phyloP scores from a whole-genome alignment of 805 yeast species.

The Kuraishia molischiana region DNA sequence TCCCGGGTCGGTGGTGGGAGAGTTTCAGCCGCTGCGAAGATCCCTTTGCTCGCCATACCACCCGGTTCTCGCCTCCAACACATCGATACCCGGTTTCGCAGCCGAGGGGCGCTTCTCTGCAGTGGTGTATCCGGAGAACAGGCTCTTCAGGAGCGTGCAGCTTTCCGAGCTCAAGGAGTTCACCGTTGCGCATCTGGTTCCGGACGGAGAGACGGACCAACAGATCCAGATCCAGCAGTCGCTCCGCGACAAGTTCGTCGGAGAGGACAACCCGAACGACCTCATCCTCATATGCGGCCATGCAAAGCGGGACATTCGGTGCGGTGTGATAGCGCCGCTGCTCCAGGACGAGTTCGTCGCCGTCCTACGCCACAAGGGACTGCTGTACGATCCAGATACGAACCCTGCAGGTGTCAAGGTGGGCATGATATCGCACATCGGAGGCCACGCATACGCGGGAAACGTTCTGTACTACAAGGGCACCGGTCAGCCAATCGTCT shows the following conservation, averaged over 20 bases:
- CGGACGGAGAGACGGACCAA: conserved; percentile 11
- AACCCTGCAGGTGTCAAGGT: conserved; percentile 24
- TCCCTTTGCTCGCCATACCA: conserved; percentile 27
- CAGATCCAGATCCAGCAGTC: conserved; percentile 5
- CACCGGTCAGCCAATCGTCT: conserved; percentile 50
- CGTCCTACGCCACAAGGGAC: conserved; percentile 25
- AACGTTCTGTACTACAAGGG: conserved; percentile 51
- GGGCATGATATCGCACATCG: conserved; percentile 65
- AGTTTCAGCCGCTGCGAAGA: conserved; percentile 23
- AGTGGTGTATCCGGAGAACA: conserved; percentile 46
- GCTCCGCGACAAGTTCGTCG: conserved; percentile 8
- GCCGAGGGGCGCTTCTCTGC: conserved; percentile 17
- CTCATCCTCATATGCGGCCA: conserved; percentile 60
- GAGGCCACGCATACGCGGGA: conserved; percentile 86
- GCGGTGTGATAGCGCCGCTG: conserved; percentile 60
- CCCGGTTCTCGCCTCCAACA: conserved; percentile 42
- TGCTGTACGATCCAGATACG: conserved; percentile 14
- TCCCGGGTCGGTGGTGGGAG: conserved; percentile 32
- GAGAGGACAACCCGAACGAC: conserved; percentile 12
- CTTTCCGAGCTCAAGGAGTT: conserved; percentile 20
- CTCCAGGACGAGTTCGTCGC: conserved; percentile 37
- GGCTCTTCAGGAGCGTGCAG: conserved; percentile 12
- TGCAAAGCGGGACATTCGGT: conserved; percentile 47
- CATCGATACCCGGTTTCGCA: conserved; percentile 16
- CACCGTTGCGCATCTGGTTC: conserved; percentile 29